These are phyloP conservation scores for Amylostereum chailletii DNA, from an alignment of 1,284 basidiomycete species.

Conservation along the genomic window DNA sequence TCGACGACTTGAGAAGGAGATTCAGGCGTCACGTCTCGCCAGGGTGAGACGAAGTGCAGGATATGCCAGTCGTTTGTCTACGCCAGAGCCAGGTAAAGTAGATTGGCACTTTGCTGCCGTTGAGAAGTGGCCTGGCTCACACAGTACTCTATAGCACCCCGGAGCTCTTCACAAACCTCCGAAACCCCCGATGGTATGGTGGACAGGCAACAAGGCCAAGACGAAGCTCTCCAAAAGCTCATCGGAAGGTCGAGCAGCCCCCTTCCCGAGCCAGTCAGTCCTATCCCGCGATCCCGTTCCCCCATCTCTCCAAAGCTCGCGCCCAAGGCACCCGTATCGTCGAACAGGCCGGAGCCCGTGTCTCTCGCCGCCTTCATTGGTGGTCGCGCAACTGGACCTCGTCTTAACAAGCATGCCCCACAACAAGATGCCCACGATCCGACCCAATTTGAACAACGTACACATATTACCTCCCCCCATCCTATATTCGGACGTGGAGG, in stretches of 20 bases:
- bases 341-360: constrained; percentile 28
- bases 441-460: constrained; percentile 57
- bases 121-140: neutral
- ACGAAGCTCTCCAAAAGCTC: constrained; percentile 37
- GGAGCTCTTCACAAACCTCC: constrained; percentile 3
- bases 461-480: constrained; percentile 44
- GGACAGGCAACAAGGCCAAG: constrained; percentile 34
- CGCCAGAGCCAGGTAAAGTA: constrained; percentile 18
- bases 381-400: constrained; percentile 60
- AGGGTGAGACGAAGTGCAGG: constrained; percentile 52
- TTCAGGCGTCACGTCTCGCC: constrained; percentile 59
- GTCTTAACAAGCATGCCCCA: constrained; percentile 59
- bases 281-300: constrained; percentile 1
- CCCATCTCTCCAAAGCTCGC: constrained; percentile 7
- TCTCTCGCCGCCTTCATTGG: constrained; percentile 76
- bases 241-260: constrained; percentile 12
- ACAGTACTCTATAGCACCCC: constrained; percentile 15
- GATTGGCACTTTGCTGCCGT: neutral
- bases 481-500: constrained; percentile 68
- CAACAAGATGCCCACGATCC: constrained; percentile 60
- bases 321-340: constrained; percentile 14
- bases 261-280: constrained; percentile 2
- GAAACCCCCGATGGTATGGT: constrained; percentile 20
- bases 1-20: constrained; percentile 66
- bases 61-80: constrained; percentile 24